phyloP scores from a whole-genome alignment of 2,329 filamentous ascomycete species.

The Diplodia mutila region DNA sequence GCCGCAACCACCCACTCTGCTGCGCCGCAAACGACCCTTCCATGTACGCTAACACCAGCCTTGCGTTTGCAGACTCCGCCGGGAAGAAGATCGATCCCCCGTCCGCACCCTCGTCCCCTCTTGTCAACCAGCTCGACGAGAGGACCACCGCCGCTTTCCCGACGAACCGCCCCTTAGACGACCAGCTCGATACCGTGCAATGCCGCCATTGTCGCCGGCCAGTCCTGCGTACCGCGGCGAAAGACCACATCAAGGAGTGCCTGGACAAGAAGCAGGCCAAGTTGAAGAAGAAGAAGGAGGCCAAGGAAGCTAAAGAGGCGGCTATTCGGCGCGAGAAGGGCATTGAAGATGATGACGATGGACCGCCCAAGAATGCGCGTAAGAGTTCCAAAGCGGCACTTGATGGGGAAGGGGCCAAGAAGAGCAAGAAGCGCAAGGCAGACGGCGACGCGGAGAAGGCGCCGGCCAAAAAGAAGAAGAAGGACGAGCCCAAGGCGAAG shows the following conservation, averaged over 20 bases:
- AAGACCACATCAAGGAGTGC: constrained; percentile 81
- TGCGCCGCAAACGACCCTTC: neutral
- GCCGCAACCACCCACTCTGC: constrained; percentile 28
- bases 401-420: constrained; percentile 45
- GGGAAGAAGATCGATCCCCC: constrained; percentile 20
- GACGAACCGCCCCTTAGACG: constrained; percentile 79
- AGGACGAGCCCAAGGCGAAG: constrained; percentile 86
- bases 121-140: constrained; percentile 69
- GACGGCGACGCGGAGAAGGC: constrained; percentile 72
- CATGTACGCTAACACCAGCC: neutral
- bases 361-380: constrained; percentile 40
- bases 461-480: constrained; percentile 84
- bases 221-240: constrained; percentile 73
- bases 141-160: constrained; percentile 77
- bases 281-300: constrained; percentile 64
- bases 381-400: constrained; percentile 48
- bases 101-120: constrained; percentile 35
- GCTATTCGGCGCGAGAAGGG: constrained; percentile 53
- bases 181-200: constrained; percentile 73
- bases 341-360: constrained; percentile 48
- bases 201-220: constrained; percentile 97
- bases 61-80: constrained; percentile 18
- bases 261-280: constrained; percentile 78
- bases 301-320: constrained; percentile 60
- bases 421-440: constrained; percentile 54